These are phyloP conservation scores for Cyberlindnera subsufficiens DNA, from an alignment of 805 yeast species.

Conservation along the genomic window DNA sequence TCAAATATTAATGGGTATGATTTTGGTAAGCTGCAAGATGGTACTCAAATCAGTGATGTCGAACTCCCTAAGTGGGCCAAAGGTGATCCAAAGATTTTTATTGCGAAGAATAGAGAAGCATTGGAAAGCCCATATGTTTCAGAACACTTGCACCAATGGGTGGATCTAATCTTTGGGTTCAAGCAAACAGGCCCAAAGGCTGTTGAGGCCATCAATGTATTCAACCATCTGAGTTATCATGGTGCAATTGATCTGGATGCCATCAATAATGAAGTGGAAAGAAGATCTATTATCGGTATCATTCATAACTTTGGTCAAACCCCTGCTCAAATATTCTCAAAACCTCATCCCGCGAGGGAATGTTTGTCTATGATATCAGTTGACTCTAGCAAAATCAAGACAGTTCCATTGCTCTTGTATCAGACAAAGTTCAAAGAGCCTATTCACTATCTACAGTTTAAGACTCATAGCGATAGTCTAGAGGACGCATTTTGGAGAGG, in stretches of 20 bases:
- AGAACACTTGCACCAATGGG: conserved; percentile 73
- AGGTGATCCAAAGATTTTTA: conserved; percentile 66
- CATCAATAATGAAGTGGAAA: conserved; percentile 67
- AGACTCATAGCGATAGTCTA: conserved; percentile 30
- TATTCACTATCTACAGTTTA: conserved; percentile 39
- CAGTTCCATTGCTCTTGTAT: conserved; percentile 33
- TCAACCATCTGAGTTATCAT: conserved; percentile 77
- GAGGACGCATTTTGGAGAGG: conserved; percentile 43
- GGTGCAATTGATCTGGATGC: conserved; percentile 77
- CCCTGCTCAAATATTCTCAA: conserved; percentile 64
- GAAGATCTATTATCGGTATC: conserved; percentile 72
- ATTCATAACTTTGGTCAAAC: conserved; percentile 93
- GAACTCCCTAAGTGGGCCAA: conserved; percentile 80
- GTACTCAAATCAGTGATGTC: conserved; percentile 53
- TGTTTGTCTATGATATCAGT: conserved; percentile 31
- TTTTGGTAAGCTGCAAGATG: conserved; percentile 66
- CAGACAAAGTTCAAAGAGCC: conserved; percentile 37
- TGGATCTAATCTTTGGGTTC: conserved; percentile 76
- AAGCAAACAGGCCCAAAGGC: conserved; percentile 76
- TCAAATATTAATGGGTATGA: conserved; percentile 58
- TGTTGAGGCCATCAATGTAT: conserved; percentile 61
- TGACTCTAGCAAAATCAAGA: conserved; percentile 26
- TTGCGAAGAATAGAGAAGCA: conserved; percentile 74
- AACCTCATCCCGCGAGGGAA: conserved; percentile 56
- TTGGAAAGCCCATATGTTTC: conserved; percentile 80